Evolutionary conservation across 495 filamentous ascomycete species (phyloP), one percentile per base, ranked within the genome.

Genomic region (Aspergillus coremiiformis): DNA sequence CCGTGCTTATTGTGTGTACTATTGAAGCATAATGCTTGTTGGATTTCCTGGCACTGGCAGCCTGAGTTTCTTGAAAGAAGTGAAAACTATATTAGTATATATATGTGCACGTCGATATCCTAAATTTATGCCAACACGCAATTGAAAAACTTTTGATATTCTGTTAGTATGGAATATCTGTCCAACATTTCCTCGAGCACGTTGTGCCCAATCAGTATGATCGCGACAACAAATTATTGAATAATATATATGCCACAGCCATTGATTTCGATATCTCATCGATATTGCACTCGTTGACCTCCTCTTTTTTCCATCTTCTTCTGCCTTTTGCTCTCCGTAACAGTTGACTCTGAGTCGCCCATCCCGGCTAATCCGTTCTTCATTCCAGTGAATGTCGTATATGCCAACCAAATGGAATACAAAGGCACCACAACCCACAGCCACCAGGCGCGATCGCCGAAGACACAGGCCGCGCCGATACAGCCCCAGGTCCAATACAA

Each of bases 401-500:
- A 88, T n/a, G 75, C 84, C 69, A 87, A 75, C 66, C 80, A 88
- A 29, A 74, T 67, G 0, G 83, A 86, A 65, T 85, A 91, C 14
- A 80, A 60, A 1, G 87, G 87, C n/a, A 90, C 74, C 15, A 84
- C 77, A 26, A 70, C 61, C 78, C 81, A 90, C 22, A 89, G 57
- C 67, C 87, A 81, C 89, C 89, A 93, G 11, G 78, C 85, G 66
- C 82, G 79, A 62, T 92, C 84, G 22, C 87, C 87, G 43, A 89
- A 79, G 4, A 90, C 41, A 10, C 80, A 82, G 2, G 79, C 87
- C 6, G 81, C 67, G 7, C 78, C 67, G 24, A 89, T 73, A 21
- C 80, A 84, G 17, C 75, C 81, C 84, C 87, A 90, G 0, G 88
- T 91, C 71, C 93, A 90, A 76, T 95, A 97, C 29, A 96, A 73